phyloP scores from a whole-genome alignment of 1,284 basidiomycete genomes.

The Ceratobasidium sp. region DNA sequence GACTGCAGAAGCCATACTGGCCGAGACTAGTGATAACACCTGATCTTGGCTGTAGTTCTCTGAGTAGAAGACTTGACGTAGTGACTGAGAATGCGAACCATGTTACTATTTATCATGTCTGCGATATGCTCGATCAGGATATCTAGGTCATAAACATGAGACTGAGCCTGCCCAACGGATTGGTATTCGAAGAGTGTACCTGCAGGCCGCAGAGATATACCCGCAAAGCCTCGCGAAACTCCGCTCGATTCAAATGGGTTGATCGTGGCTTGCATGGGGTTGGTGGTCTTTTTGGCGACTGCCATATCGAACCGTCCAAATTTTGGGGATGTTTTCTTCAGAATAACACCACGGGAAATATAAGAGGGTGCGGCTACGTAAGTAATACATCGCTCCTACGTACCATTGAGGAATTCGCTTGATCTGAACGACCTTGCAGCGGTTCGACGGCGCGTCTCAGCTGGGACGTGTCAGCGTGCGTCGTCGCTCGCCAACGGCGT shows the following conservation, averaged over 20 bases:
- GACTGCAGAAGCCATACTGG: background rate
- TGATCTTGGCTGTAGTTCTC: background rate
- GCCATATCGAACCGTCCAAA: too few species aligned
- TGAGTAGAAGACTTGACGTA: background rate
- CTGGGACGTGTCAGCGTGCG: background rate
- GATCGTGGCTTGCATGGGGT: too few species aligned
- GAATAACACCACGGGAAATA: too few species aligned
- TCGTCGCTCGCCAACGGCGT: background rate
- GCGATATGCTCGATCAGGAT: background rate
- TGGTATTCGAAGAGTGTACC: background rate
- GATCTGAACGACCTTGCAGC: too few species aligned
- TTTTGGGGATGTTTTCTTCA: too few species aligned
- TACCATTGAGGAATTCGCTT: too few species aligned
- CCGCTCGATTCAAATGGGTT: too few species aligned
- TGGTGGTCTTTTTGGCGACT: too few species aligned
- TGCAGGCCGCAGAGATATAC: background rate
- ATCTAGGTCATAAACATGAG: background rate
- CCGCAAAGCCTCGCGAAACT: too few species aligned
- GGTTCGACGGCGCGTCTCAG: background rate
- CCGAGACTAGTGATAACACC: conserved; percentile 3
- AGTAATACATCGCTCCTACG: too few species aligned
- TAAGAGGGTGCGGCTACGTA: too few species aligned
- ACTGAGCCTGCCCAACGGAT: background rate
- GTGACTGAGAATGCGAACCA: background rate
- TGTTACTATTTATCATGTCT: background rate